phyloP scores from a whole-genome alignment of 2,329 filamentous ascomycete species.

The Gremmenia infestans region DNA sequence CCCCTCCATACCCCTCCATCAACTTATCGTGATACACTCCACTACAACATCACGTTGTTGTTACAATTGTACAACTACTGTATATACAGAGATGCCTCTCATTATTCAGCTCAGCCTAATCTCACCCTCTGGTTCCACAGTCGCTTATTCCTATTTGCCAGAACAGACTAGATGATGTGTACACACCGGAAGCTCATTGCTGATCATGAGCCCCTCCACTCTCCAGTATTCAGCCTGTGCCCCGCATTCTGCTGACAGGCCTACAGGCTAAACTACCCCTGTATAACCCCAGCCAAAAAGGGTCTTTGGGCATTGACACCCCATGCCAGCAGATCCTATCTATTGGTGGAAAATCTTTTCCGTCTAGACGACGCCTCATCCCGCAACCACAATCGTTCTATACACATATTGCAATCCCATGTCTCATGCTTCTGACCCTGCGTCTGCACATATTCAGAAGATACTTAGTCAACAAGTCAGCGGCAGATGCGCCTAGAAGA shows the following conservation, averaged over 20 bases:
- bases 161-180: background rate
- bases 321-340: conserved; percentile 9
- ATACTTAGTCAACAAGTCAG: background rate
- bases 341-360: conserved; percentile 22
- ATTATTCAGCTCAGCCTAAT: no score
- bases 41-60: no score
- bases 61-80: no score
- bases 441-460: background rate
- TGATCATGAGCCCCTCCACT: conserved; percentile 1
- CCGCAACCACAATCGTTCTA: background rate
- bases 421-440: background rate
- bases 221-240: background rate
- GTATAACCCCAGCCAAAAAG: background rate
- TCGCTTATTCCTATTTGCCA: background rate
- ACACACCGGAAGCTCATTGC: background rate
- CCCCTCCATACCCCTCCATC: no score
- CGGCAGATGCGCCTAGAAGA: background rate
- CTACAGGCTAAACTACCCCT: conserved; percentile 6
- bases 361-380: conserved; percentile 6
- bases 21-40: no score
- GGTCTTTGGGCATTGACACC: conserved; percentile 5
- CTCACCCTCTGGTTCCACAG: background rate
- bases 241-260: conserved; percentile 3
- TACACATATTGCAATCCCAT: background rate
- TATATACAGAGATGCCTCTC: no score